phyloP scores from a whole-genome alignment of 2,329 filamentous ascomycete genomes.

The Pseudogymnoascus sp. region DNA sequence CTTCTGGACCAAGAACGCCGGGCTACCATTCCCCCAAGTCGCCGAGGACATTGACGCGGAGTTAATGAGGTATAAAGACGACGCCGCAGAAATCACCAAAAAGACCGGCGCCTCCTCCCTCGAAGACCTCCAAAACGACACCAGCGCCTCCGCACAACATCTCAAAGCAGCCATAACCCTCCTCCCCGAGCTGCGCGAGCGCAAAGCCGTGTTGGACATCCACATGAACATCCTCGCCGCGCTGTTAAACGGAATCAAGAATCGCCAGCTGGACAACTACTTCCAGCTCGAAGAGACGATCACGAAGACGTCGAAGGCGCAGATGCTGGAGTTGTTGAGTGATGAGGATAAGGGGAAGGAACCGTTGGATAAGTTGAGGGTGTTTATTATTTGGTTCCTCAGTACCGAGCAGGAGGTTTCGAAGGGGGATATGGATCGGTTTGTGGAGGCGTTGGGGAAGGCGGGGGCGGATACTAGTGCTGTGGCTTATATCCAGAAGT shows the following conservation, averaged over 20 bases:
- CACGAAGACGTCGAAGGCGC: conserved; percentile 79
- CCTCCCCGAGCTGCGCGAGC: conserved; percentile 81
- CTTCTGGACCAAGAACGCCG: conserved; percentile 92
- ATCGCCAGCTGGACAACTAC: conserved; percentile 89
- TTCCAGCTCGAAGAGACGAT: conserved; percentile 93
- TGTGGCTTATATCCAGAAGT: conserved; percentile 80
- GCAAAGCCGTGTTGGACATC: conserved; percentile 91
- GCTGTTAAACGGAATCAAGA: conserved; percentile 70
- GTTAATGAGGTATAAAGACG: conserved; percentile 88
- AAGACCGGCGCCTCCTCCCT: conserved; percentile 90
- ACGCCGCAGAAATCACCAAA: conserved; percentile 86
- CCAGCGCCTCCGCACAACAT: conserved; percentile 81
- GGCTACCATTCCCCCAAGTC: conserved; percentile 86
- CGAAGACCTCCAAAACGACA: conserved; percentile 86
- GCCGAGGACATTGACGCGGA: conserved; percentile 94
- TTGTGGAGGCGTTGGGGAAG: conserved; percentile 72
- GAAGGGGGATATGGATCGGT: conserved; percentile 72
- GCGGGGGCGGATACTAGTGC: conserved; percentile 69
- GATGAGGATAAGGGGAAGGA: conserved; percentile 74
- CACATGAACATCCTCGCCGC: conserved; percentile 97
- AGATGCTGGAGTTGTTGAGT: conserved; percentile 80
- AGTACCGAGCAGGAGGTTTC: conserved; percentile 86
- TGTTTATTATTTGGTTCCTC: conserved; percentile 96
- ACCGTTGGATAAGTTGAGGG: conserved; percentile 76
- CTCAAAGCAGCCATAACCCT: conserved; percentile 92